Base-by-base conservation (phyloP, 2,329 filamentous ascomycete genomes). In the Cladophialophora yegresii region DNA sequence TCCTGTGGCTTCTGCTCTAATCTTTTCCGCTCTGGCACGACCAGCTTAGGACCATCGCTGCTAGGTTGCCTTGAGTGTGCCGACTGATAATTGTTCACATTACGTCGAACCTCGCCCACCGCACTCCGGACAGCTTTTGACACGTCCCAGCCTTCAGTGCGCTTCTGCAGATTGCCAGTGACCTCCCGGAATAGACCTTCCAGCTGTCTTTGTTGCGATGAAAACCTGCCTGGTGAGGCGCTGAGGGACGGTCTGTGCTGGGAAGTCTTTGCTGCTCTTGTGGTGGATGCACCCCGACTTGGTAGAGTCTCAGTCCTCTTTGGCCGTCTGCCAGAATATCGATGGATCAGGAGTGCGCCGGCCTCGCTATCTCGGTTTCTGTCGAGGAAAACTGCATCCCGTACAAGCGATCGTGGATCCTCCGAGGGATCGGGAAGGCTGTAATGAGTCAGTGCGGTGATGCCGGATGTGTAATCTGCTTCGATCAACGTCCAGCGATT, bases 401-500 rank as follows among this genome's bases (percentile, higher is more conserved):
- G 85, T 54, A 96, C 90, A 71, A 98, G 91, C 0, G 88, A 90
- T 69, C 89, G 86, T 16, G 93, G 89, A 0, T 87, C 86, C 69
- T 89, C 80, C 1, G 87, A 83, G 2, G 80, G 77, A 4, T 81
- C 73, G 2, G 89, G 89, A 1, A 86, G 80, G 1, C 92, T 92
- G 70, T 98, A 98, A 71, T 91, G 91, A 1, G 98, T 83, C 28
- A 98, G 81, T 1, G 96, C 79, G 62, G 91, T 89, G 59, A 99
- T 80, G 8, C 91, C 93, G 40, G 87, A 85, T 1, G 95, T 93
- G 73, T 96, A 96, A 75, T 98, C 93, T 12, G 91, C 88, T 67
- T 91, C 87, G 28, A 98, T 79, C 40, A 99, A 90, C 92, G 64
- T 22, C 93, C 93, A 97, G 62, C 93, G 87, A 71, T 98, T 92